These are phyloP conservation scores for Sequoia sempervirens DNA, from an alignment of 75 land plant genomes.

Conservation along the genomic window DNA sequence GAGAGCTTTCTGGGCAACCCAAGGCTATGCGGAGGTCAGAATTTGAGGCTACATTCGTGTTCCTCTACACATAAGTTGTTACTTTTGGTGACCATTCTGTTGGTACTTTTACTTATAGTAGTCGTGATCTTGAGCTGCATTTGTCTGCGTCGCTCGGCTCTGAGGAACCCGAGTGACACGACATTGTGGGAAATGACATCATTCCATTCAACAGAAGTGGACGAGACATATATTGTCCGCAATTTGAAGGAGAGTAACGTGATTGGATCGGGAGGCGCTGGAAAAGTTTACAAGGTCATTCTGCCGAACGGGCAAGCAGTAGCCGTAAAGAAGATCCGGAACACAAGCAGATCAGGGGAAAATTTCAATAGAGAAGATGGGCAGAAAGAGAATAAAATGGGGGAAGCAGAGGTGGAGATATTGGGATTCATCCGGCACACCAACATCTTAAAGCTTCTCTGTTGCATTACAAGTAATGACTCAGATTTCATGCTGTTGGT, in stretches of 20 bases:
- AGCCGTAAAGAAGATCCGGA: neutral
- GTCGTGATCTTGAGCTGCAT: neutral
- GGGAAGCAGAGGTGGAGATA: slow-evolving; percentile 29
- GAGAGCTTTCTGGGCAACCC: neutral
- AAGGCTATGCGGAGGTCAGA: slow-evolving; percentile 13
- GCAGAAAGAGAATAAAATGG: slow-evolving; percentile 2
- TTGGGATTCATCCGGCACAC: slow-evolving; percentile 38
- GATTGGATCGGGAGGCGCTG: slow-evolving; percentile 48
- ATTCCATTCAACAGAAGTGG: slow-evolving; percentile 13
- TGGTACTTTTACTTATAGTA: neutral
- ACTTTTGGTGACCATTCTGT: neutral
- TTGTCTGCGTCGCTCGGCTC: too few species aligned
- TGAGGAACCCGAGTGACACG: neutral
- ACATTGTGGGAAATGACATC: neutral
- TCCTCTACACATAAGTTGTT: neutral
- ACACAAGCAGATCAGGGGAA: neutral
- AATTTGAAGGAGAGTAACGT: slow-evolving; percentile 34
- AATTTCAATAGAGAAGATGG: neutral
- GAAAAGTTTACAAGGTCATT: slow-evolving; percentile 45
- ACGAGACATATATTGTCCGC: slow-evolving; percentile 22
- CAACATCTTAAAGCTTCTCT: slow-evolving; percentile 51
- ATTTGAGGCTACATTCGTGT: slow-evolving; percentile 4
- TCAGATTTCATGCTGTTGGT: slow-evolving; percentile 29
- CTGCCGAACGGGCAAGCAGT: slow-evolving; percentile 11
- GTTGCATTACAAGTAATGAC: slow-evolving; percentile 25